Evolutionary conservation across 192 early-diverging fungal genomes (phyloP), one percentile per base, ranked within the genome.

Genomic region (Coemansia sp.): DNA sequence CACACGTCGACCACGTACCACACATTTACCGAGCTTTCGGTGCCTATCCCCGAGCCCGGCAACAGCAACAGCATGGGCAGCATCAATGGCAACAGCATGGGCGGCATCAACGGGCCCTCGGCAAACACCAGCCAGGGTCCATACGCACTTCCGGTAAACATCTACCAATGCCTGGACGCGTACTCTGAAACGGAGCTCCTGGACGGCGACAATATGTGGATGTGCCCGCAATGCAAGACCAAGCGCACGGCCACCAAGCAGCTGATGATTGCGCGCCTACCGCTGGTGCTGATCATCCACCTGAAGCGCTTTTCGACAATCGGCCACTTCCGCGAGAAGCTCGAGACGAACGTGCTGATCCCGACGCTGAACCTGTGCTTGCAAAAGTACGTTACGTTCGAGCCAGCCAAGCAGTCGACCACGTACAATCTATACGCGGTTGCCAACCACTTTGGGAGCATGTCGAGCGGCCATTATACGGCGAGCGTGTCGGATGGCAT

Each of bases 301-400:
- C 58, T 99, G 62, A 99, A 98, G 70, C 85, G 95, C 48, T 99
- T 98, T 54, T 96, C 89, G 18, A 93, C 83, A 29, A 79, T 91
- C 52, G 95, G 95, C 0, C 95, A 93, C 7, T 98, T 98, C 69
- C 85, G 89, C 40, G 88, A 96, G 68, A 97, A 97, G 64, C 66
- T 99, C 27, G 93, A 95, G 46, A 91, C 90, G 0, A 80, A 85
- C 63, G 93, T 98, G 1, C 76, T 89, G 48, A 94, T 94, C 56
- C 95, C 95, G 3, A 77, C 93, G 25, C 69, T 72, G 29, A 67
- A 79, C 47, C 56, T 90, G 48, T 81, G 86, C 62, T 68, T 93
- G 72, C 71, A 81, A 3, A 47, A 50, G 12, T 91, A 88, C 67
- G 54, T 60, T 46, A 58, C 86, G 27, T 72, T 73, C n/a, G 48